These are phyloP conservation scores for Taphrina pruni DNA, from an alignment of 1,139 yeast species.

Conservation along the genomic window DNA sequence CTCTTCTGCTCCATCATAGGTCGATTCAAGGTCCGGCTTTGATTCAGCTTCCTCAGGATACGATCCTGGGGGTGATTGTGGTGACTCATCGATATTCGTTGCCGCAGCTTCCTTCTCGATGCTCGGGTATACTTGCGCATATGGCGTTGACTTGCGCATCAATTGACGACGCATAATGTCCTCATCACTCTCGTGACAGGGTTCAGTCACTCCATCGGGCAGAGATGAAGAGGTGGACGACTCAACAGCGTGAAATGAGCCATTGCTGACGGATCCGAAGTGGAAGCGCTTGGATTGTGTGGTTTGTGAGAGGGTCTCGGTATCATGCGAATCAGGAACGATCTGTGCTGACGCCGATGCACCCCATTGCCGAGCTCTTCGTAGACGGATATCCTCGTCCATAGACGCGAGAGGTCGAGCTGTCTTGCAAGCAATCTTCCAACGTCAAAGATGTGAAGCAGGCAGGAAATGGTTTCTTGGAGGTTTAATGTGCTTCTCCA, in stretches of 20 bases:
- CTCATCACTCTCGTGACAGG: background rate
- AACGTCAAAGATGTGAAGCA: background rate
- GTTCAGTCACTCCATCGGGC: background rate
- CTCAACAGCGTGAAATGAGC: background rate
- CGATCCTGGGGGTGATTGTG: background rate
- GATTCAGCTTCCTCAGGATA: background rate
- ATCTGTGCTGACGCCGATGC: background rate
- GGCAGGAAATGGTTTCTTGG: background rate
- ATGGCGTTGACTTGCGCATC: conserved; percentile 6
- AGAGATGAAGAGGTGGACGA: background rate
- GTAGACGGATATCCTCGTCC: conserved; percentile 22
- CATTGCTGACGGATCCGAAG: background rate
- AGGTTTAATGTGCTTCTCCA: background rate
- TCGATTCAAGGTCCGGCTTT: background rate
- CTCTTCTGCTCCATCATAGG: background rate
- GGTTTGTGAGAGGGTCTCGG: background rate
- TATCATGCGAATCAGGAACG: background rate
- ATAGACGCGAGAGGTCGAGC: background rate
- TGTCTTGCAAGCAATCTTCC: no score
- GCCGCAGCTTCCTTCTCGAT: background rate
- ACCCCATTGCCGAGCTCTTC: conserved; percentile 12
- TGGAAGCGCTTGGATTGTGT: background rate
- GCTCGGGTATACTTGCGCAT: background rate
- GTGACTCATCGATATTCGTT: background rate
- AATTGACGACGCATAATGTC: conserved; percentile 9